These are phyloP conservation scores for Apiospora marii DNA, from an alignment of 2,329 filamentous ascomycete species.

Conservation along the genomic window DNA sequence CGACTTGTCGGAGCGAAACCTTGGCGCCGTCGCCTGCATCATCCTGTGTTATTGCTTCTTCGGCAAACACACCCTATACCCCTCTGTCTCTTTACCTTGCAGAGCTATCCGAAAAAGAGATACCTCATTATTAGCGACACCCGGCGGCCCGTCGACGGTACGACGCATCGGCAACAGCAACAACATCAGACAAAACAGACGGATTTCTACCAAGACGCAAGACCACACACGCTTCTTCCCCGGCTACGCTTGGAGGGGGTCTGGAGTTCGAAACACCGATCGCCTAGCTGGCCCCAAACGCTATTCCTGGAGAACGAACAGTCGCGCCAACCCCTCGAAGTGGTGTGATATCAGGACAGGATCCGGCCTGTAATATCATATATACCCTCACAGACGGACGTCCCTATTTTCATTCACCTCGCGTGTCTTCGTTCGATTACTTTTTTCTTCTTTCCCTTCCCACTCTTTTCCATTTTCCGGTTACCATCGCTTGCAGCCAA, in stretches of 20 bases:
- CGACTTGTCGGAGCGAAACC: not conserved
- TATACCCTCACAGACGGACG: not conserved
- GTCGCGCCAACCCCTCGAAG: not conserved
- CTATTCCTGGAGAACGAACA: not conserved
- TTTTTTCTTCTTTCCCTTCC: not conserved
- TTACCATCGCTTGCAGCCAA: not conserved
- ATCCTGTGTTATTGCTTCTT: not conserved
- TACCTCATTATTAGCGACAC: not conserved
- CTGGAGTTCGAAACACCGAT: slow-evolving; percentile 13
- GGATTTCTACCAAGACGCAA: too few relatives aligned
- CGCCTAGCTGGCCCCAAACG: slow-evolving; percentile 1
- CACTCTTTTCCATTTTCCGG: not conserved
- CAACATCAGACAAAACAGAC: not conserved
- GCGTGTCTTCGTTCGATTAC: not conserved
- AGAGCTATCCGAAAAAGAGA: not conserved
- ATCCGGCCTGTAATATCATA: not conserved
- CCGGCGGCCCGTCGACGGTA: slow-evolving; percentile 14
- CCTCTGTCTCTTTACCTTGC: not conserved
- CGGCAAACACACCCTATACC: not conserved
- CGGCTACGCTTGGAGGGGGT: slow-evolving; percentile 1
- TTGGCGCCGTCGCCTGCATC: not conserved
- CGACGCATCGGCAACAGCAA: not conserved
- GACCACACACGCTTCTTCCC: slow-evolving; percentile 3
- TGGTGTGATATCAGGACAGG: slow-evolving; percentile 9
- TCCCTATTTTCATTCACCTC: not conserved